These are phyloP conservation scores for Cucurbita moschata DNA, from an alignment of 306 rosid genomes.

Conservation along the genomic window DNA sequence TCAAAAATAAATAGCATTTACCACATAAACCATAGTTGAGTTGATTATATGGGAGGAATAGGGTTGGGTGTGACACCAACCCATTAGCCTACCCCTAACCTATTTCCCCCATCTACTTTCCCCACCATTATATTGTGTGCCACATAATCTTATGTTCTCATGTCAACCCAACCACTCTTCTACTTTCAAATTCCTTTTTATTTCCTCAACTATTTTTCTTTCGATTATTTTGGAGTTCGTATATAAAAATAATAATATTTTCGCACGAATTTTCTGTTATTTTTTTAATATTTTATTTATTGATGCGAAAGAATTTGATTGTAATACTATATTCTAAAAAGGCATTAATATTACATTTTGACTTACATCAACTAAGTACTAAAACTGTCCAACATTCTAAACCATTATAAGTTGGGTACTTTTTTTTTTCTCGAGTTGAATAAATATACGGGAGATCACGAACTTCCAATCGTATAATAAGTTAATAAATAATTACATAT, in stretches of 20 bases:
- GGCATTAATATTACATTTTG: background rate
- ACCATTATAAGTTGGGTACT: background rate
- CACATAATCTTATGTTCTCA: background rate
- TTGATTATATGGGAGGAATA: background rate
- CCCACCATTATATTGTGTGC: background rate
- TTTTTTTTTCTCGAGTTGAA: too few relatives aligned
- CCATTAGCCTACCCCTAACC: background rate
- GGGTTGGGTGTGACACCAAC: background rate
- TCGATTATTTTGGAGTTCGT: too few relatives aligned
- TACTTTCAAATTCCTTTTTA: background rate
- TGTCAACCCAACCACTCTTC: background rate
- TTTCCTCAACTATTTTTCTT: background rate
- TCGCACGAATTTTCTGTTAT: too few relatives aligned
- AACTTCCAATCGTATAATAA: background rate
- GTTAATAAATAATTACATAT: background rate
- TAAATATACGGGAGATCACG: too few relatives aligned
- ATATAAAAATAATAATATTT: too few relatives aligned
- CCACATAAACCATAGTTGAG: background rate
- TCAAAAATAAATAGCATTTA: background rate
- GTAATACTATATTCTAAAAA: background rate
- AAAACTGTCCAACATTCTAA: background rate
- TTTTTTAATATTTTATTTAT: too few relatives aligned
- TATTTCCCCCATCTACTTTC: background rate
- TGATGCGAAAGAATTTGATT: background rate
- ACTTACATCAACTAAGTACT: background rate